Evolutionary conservation across 176 grass and related monocot genomes (phyloP), one percentile per base, ranked within the genome.

Genomic region (Ampelocalamus luodianensis): DNA sequence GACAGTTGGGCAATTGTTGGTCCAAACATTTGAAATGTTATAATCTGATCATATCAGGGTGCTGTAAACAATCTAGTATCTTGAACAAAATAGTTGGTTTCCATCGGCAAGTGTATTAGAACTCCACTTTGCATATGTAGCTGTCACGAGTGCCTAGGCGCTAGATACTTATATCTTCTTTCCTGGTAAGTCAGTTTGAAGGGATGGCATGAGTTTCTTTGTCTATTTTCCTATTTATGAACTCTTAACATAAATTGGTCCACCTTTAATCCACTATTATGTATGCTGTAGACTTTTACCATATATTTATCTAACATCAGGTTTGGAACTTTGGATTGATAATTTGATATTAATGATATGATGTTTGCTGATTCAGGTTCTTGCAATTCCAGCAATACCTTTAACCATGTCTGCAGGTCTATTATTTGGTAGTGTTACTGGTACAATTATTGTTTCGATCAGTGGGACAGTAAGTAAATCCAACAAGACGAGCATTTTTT

Each of bases 361-460:
- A 2, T 76, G 49, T 80, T 76, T 79, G 7, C 63, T 13, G 24
- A 71, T 85, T 79, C 90, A 99, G 97, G 84, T 99, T 83, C 94
- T 99, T 59, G 93, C 93, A 24, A 96, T 99, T 94, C 97, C 97
- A 68, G 97, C 97, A 69, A 89, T 99, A 82, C 97, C 97, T 17
- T 90, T 99, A 87, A 99, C 97, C 42, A 99, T 99, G 97, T 94
- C 93, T 23, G 91, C 91, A 2, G 97, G 97, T 43, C 88, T 99
- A 79, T 88, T 99, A 70, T 96, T 99, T 73, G 96, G 96, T 69
- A 96, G 55, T 77, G 43, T 94, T 45, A 96, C 93, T 11, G 96
- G 96, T 42, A 99, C 96, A 60, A 88, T 99, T 83, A 74, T 99
- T 81, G 96, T 99, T 71, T 99, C 96, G 63, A 82, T 99, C 61